phyloP scores from a whole-genome alignment of 495 filamentous ascomycete genomes.

The Sordaria brevicollis region DNA sequence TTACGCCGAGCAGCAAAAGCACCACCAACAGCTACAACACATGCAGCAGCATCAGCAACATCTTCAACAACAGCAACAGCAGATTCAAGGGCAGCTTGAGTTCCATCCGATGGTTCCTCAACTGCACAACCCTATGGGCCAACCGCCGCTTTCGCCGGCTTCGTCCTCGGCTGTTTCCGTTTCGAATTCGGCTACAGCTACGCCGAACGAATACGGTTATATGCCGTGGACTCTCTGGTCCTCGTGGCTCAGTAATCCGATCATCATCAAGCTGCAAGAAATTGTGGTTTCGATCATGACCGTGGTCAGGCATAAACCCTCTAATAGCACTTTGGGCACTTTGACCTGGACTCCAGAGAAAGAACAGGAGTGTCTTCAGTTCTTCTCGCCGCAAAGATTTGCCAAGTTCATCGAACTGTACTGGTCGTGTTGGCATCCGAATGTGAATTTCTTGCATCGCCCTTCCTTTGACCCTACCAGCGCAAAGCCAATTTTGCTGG shows the following conservation, averaged over 20 bases:
- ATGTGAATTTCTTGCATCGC: slow-evolving; percentile 19
- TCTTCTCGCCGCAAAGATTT: slow-evolving; percentile 18
- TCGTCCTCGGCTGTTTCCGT: background rate
- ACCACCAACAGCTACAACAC: background rate
- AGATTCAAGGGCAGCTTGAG: background rate
- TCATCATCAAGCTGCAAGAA: slow-evolving; percentile 14
- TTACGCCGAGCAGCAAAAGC: slow-evolving; percentile 8
- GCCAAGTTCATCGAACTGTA: slow-evolving; percentile 21
- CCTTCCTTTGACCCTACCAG: slow-evolving; percentile 15
- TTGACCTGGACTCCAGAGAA: slow-evolving; percentile 16
- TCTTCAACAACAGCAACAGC: background rate
- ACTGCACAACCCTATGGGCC: background rate
- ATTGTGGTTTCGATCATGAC: slow-evolving; percentile 17
- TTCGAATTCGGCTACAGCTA: background rate
- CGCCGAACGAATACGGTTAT: background rate
- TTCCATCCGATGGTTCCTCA: background rate
- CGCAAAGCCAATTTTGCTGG: slow-evolving; percentile 15
- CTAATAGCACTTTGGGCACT: slow-evolving; percentile 15
- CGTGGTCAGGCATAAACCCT: slow-evolving; percentile 12
- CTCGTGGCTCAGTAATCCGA: slow-evolving; percentile 15
- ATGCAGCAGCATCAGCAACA: background rate
- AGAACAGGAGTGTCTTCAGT: slow-evolving; percentile 17
- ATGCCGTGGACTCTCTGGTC: slow-evolving; percentile 4
- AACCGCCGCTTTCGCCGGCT: background rate
- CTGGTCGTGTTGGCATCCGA: slow-evolving; percentile 23